These are phyloP conservation scores for Pestalotiopsis sp. DNA, from an alignment of 2,329 filamentous ascomycete species.

Conservation along the genomic window DNA sequence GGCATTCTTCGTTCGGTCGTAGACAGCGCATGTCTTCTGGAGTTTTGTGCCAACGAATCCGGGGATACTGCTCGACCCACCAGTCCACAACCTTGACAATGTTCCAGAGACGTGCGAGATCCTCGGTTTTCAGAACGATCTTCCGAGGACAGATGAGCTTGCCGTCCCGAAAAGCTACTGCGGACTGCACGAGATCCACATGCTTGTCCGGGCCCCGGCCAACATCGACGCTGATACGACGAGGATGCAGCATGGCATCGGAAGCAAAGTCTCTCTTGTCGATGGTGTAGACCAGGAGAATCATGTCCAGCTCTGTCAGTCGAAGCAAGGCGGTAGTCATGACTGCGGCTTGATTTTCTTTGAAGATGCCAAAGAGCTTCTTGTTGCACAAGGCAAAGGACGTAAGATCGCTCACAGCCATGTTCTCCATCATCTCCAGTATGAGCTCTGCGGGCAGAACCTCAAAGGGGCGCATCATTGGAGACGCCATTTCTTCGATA, in stretches of 20 bases:
- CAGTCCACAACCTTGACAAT: slow-evolving; percentile 37
- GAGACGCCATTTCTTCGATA: neutral
- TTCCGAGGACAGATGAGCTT: slow-evolving; percentile 25
- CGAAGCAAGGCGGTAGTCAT: slow-evolving; percentile 43
- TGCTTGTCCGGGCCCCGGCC: slow-evolving; percentile 16
- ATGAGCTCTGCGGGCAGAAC: slow-evolving; percentile 49
- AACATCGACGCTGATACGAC: slow-evolving; percentile 24
- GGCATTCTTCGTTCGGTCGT: slow-evolving; percentile 41
- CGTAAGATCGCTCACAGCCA: slow-evolving; percentile 44
- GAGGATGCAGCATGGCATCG: slow-evolving; percentile 26
- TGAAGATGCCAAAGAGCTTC: slow-evolving; percentile 43
- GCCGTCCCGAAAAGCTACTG: slow-evolving; percentile 21
- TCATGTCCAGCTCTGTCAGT: slow-evolving; percentile 45
- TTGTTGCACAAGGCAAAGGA: slow-evolving; percentile 40
- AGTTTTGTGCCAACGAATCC: slow-evolving; percentile 48
- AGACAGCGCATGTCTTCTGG: slow-evolving; percentile 49
- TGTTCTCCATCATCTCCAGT: slow-evolving; percentile 48
- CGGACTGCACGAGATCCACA: slow-evolving; percentile 20
- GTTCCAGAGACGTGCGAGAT: slow-evolving; percentile 32
- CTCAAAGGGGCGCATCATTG: slow-evolving; percentile 23
- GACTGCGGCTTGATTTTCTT: slow-evolving; percentile 41
- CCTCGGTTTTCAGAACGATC: slow-evolving; percentile 23
- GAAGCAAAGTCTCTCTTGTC: slow-evolving; percentile 30
- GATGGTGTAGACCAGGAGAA: slow-evolving; percentile 50
- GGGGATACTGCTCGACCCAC: slow-evolving; percentile 42